Conservation (phyloP, 2,329 filamentous ascomycete genomes). For the Colletotrichum lupini region DNA sequence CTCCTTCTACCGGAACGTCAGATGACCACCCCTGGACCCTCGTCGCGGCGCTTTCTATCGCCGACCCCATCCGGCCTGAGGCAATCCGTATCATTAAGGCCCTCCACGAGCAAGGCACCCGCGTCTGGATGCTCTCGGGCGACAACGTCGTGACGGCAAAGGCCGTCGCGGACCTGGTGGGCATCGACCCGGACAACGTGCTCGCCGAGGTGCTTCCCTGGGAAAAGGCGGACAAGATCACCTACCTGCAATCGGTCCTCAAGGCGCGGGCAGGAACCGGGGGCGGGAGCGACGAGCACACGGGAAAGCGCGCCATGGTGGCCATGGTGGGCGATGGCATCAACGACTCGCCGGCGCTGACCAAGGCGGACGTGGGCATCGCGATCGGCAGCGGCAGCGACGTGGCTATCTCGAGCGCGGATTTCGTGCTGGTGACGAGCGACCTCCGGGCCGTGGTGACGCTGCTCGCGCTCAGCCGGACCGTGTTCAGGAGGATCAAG, state of each 20-base stretch:
- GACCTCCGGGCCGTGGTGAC: conserved; percentile 77
- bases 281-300: conserved; percentile 37
- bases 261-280: conserved; percentile 43
- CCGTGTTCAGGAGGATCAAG: conserved; percentile 81
- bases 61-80: conserved; percentile 84
- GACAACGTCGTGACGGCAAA: conserved; percentile 88
- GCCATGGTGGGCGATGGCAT: conserved; percentile 93
- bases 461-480: conserved; percentile 75
- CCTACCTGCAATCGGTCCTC: conserved; percentile 67
- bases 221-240: conserved; percentile 81
- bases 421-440: conserved; percentile 83
- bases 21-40: conserved; percentile 57
- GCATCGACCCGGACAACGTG: conserved; percentile 79
- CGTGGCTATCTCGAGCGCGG: conserved; percentile 83
- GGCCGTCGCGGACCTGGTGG: conserved; percentile 80
- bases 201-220: conserved; percentile 89
- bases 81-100: conserved; percentile 72
- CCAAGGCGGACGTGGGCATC: conserved; percentile 84
- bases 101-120: conserved; percentile 73
- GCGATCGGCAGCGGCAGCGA: conserved; percentile 87
- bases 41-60: conserved; percentile 76
- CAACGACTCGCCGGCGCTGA: conserved; percentile 87
- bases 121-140: conserved; percentile 92
- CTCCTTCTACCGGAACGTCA: conserved; percentile 3
- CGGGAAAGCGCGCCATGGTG: conserved; percentile 62